phyloP scores from a whole-genome alignment of 805 yeast species.

The Barnettozyma pratensis region DNA sequence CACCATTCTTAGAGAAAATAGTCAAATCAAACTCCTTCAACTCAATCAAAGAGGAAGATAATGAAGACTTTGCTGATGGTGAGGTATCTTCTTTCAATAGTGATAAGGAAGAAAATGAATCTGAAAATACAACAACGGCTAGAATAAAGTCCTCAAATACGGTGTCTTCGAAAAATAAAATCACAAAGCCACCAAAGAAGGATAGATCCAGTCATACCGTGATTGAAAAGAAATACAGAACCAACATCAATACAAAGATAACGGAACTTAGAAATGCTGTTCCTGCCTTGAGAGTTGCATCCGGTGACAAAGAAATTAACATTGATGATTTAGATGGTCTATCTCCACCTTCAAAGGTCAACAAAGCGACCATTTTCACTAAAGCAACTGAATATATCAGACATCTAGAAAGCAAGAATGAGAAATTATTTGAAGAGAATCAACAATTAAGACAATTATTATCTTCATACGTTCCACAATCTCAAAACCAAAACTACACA shows the following conservation, averaged over 20 bases:
- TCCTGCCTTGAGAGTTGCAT: conserved; percentile 66
- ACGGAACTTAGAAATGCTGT: conserved; percentile 68
- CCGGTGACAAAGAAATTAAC: conserved; percentile 39
- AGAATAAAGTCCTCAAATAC: background rate
- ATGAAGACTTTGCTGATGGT: conserved; percentile 4
- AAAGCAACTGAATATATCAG: conserved; percentile 78
- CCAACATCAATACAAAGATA: conserved; percentile 70
- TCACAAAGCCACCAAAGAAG: conserved; percentile 43
- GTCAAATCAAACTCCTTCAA: background rate
- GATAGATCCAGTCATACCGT: conserved; percentile 68
- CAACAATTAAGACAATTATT: conserved; percentile 35
- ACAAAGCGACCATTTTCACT: conserved; percentile 71
- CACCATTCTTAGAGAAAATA: conserved; percentile 3
- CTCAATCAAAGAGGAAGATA: conserved; percentile 7
- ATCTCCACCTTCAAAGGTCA: conserved; percentile 68
- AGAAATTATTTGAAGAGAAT: conserved; percentile 45
- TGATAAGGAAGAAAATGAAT: conserved; percentile 5
- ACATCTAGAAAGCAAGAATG: conserved; percentile 48
- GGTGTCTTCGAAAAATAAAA: conserved; percentile 10
- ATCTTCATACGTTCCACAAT: background rate
- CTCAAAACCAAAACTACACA: conserved; percentile 9
- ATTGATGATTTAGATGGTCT: conserved; percentile 64
- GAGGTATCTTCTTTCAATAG: conserved; percentile 4
- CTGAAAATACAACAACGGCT: background rate
- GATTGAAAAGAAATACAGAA: conserved; percentile 76